These are phyloP conservation scores for Xerocomus nothofagi DNA, from an alignment of 1,284 basidiomycete genomes.

Conservation along the genomic window DNA sequence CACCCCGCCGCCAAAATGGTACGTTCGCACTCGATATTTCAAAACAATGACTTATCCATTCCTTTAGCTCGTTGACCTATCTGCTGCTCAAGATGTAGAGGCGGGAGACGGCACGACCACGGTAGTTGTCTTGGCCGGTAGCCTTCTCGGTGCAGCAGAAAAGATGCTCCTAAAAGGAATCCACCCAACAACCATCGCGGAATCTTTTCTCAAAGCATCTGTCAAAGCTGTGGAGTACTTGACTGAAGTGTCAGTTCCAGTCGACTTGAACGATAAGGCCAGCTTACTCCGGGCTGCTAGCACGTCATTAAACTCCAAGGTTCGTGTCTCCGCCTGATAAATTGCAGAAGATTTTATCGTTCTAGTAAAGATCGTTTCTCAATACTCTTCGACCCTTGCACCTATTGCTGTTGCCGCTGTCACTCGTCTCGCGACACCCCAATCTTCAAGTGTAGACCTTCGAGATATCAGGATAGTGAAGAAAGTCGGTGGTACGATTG, in stretches of 20 bases:
- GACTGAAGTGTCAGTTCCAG: slow-evolving; percentile 89
- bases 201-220: slow-evolving; percentile 93
- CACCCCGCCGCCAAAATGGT: slow-evolving; percentile 99
- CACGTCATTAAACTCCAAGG: slow-evolving; percentile 97
- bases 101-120: slow-evolving; percentile 99
- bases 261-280: slow-evolving; percentile 88
- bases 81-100: slow-evolving; percentile 97
- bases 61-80: slow-evolving; percentile 89
- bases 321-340: slow-evolving; percentile 29
- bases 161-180: slow-evolving; percentile 97
- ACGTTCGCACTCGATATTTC: slow-evolving; percentile 19
- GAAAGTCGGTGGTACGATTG: slow-evolving; percentile 98
- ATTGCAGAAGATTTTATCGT: slow-evolving; percentile 10
- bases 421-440: slow-evolving; percentile 81
- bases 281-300: slow-evolving; percentile 90
- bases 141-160: slow-evolving; percentile 91
- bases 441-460: slow-evolving; percentile 93
- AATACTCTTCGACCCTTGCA: slow-evolving; percentile 96
- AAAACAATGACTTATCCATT: slow-evolving; percentile 11
- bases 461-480: slow-evolving; percentile 96
- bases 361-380: slow-evolving; percentile 85
- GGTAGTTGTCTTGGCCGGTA: slow-evolving; percentile 96
- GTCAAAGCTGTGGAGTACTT: slow-evolving; percentile 93
- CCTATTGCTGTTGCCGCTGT: slow-evolving; percentile 99
- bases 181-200: slow-evolving; percentile 97